phyloP scores from a whole-genome alignment of 2,329 filamentous ascomycete species.

The Didymella lethalis region DNA sequence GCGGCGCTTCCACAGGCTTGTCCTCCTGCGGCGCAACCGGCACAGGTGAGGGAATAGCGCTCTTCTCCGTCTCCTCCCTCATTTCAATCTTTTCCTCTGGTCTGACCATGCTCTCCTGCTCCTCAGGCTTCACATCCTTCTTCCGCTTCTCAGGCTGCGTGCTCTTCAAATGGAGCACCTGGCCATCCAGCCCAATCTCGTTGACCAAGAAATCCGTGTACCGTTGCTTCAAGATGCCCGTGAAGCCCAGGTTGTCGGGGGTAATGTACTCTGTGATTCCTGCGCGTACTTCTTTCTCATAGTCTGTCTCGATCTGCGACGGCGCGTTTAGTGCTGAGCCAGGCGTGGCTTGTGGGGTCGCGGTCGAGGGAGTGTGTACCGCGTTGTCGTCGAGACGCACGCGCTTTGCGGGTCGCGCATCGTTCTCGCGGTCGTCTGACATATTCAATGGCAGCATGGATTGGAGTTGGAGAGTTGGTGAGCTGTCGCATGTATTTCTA shows the following conservation, averaged over 20 bases:
- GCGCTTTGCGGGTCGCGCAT: constrained; percentile 43
- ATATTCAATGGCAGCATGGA: constrained; percentile 16
- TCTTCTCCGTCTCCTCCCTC: constrained; percentile 30
- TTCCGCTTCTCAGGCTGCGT: constrained; percentile 43
- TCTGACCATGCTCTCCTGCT: constrained; percentile 18
- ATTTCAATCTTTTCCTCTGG: constrained; percentile 26
- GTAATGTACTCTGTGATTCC: constrained; percentile 72
- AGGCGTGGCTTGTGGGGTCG: constrained; percentile 24
- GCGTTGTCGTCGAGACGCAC: constrained; percentile 40
- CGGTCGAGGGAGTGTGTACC: constrained; percentile 21
- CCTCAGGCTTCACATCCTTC: constrained; percentile 5
- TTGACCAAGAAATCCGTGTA: constrained; percentile 95
- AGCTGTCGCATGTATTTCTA: constrained; percentile 6
- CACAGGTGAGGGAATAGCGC: constrained; percentile 30
- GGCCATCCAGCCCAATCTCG: constrained; percentile 79
- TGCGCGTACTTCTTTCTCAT: constrained; percentile 54
- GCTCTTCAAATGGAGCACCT: constrained; percentile 74
- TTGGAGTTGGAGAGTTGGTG: constrained; percentile 9
- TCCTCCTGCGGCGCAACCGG: constrained; percentile 24
- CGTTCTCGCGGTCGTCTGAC: constrained; percentile 26
- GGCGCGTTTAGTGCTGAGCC: constrained; percentile 22
- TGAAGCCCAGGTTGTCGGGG: constrained; percentile 65
- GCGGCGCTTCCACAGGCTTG: constrained; percentile 34
- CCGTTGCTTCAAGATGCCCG: constrained; percentile 72
- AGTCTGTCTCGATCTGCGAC: constrained; percentile 36